A percentile compares a stretch with the other conserved stretches of the same genome.
Conservation (phyloP, 257 asterid species). For the Fraxinus pennsylvanica region DNA sequence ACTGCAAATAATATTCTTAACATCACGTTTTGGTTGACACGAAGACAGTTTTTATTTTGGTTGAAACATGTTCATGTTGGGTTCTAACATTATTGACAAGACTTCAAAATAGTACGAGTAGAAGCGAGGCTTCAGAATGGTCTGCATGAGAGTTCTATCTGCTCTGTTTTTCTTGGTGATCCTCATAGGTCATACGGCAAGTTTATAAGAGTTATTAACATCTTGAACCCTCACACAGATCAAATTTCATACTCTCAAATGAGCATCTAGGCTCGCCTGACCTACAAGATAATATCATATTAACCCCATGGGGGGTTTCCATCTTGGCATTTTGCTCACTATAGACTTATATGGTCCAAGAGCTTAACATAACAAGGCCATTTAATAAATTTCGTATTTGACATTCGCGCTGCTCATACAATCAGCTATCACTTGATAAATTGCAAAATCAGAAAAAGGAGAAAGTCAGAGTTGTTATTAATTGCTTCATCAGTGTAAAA, state of each 20-base stretch:
- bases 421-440: neutral
- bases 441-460: neutral
- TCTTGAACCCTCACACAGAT: slow-evolving; percentile 1
- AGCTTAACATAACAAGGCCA: neutral
- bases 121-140: neutral
- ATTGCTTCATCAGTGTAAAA: neutral
- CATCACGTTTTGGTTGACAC: neutral
- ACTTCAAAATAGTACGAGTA: neutral
- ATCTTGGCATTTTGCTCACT: neutral
- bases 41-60: neutral
- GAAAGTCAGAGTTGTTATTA: slow-evolving; percentile 2
- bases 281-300: neutral
- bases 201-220: neutral
- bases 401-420: neutral
- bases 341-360: neutral
- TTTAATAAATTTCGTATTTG: neutral
- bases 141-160: neutral
- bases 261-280: neutral
- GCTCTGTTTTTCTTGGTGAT: neutral
- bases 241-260: neutral
- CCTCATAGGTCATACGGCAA: neutral
- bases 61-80: neutral
- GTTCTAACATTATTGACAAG: neutral
- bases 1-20: neutral
- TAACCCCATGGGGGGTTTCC: neutral